These are phyloP conservation scores for Anthoceros angustus DNA, from an alignment of 225 moss, liverwort and hornwort genomes.

Conservation along the genomic window DNA sequence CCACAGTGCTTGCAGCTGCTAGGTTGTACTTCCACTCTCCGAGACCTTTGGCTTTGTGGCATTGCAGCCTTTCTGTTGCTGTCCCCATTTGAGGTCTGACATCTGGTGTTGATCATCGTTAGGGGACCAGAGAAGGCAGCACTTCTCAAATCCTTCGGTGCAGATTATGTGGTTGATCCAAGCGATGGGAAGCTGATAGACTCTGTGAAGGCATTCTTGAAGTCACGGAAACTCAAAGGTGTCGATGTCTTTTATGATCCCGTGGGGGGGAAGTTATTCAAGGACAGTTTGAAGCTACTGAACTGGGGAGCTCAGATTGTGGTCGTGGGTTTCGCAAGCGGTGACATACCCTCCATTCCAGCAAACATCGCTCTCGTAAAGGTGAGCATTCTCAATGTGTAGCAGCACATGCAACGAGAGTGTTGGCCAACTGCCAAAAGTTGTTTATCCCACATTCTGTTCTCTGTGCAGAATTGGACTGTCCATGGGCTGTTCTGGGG, in stretches of 20 bases:
- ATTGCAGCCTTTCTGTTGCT: neutral
- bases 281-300: constrained; percentile 78
- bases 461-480: constrained; percentile 60
- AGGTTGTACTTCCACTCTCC: constrained; percentile 22
- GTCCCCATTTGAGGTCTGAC: neutral
- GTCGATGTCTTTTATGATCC: constrained; percentile 90
- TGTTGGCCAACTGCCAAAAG: neutral
- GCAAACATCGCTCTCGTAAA: constrained; percentile 85
- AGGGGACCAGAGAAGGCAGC: constrained; percentile 78
- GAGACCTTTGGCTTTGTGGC: too few species aligned
- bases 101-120: constrained; percentile 2
- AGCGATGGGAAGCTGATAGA: constrained; percentile 46
- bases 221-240: constrained; percentile 46
- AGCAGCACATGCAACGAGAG: neutral
- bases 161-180: constrained; percentile 78
- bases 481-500: constrained; percentile 91
- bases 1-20: constrained; percentile 81
- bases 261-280: constrained; percentile 83
- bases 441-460: neutral
- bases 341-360: constrained; percentile 72
- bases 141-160: constrained; percentile 49
- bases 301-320: constrained; percentile 82
- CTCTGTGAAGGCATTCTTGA: constrained; percentile 58
- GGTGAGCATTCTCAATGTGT: constrained; percentile 18
- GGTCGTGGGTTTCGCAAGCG: constrained; percentile 80